Evolutionary conservation across 202 grass and related monocot species (phyloP).

Genomic region (Schoenoplectus triqueter): DNA sequence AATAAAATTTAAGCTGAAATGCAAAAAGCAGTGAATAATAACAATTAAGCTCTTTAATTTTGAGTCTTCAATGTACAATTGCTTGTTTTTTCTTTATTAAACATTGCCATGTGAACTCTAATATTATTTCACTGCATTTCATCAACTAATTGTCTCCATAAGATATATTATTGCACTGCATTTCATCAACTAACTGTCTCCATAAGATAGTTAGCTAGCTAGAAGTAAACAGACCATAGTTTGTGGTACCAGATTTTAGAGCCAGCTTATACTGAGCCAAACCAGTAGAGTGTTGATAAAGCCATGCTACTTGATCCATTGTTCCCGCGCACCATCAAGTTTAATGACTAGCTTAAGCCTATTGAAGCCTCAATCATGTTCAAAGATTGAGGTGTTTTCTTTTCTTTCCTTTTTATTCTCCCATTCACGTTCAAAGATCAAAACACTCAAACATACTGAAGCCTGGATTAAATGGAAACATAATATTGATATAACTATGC

Average conservation of each 20-base stretch:
- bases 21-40: constrained; percentile 6
- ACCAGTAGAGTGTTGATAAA: neutral
- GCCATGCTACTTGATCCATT: neutral
- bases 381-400: too few species aligned
- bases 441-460: neutral
- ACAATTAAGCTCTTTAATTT: neutral
- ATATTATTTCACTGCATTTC: neutral
- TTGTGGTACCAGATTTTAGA: neutral
- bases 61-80: constrained; percentile 7
- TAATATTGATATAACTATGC: neutral
- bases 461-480: neutral
- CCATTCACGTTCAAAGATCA: neutral
- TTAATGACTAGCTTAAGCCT: neutral
- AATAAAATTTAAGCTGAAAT: constrained; percentile 27
- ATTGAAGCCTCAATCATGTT: neutral
- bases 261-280: neutral
- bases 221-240: too few species aligned
- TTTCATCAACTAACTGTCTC: neutral
- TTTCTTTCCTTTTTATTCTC: too few species aligned
- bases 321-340: neutral
- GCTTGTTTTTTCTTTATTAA: neutral
- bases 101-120: neutral
- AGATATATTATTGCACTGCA: neutral
- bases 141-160: neutral
- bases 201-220: neutral